These are phyloP conservation scores for Mariannaea elegans DNA, from an alignment of 2,329 filamentous ascomycete genomes.

Conservation along the genomic window DNA sequence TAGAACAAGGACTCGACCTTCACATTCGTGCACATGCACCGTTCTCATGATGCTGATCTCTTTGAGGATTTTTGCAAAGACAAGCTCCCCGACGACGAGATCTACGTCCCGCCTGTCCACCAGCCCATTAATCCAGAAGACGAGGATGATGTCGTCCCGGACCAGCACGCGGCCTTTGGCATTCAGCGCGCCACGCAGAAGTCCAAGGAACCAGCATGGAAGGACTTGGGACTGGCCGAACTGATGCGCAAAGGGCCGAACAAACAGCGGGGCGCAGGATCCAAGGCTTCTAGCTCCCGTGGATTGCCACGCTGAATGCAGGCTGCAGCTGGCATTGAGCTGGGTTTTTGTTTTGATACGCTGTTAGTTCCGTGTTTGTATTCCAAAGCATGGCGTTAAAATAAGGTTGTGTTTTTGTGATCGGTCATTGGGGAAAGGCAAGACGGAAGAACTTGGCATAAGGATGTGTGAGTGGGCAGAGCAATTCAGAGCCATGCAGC, in stretches of 20 bases:
- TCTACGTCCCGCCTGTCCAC: conserved; percentile 81
- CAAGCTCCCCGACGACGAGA: conserved; percentile 77
- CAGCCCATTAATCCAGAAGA: conserved; percentile 88
- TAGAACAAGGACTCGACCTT: conserved; percentile 79
- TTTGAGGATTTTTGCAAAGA: conserved; percentile 81
- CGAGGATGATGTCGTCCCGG: conserved; percentile 87
- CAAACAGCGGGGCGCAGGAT: conserved; percentile 33
- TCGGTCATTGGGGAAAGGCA: no score
- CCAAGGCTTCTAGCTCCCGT: conserved; percentile 24
- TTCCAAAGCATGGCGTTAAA: background rate
- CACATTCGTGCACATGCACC: conserved; percentile 80
- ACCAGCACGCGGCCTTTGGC: conserved; percentile 88
- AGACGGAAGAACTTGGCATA: no score
- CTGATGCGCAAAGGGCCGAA: conserved; percentile 72
- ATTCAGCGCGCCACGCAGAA: conserved; percentile 83
- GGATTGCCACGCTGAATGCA: conserved; percentile 28
- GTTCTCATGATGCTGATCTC: conserved; percentile 76
- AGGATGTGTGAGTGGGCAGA: no score
- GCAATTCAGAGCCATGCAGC: background rate
- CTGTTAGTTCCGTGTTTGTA: background rate
- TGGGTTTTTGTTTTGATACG: background rate
- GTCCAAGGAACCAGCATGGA: conserved; percentile 77
- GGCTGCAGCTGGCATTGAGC: background rate
- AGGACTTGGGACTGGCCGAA: conserved; percentile 77
- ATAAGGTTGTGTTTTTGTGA: no score